A percentile compares a stretch with the other conserved stretches of the same genome.
These are phyloP conservation scores for Lentinula boryana DNA, from an alignment of 768 basidiomycete genomes.

Conservation along the genomic window DNA sequence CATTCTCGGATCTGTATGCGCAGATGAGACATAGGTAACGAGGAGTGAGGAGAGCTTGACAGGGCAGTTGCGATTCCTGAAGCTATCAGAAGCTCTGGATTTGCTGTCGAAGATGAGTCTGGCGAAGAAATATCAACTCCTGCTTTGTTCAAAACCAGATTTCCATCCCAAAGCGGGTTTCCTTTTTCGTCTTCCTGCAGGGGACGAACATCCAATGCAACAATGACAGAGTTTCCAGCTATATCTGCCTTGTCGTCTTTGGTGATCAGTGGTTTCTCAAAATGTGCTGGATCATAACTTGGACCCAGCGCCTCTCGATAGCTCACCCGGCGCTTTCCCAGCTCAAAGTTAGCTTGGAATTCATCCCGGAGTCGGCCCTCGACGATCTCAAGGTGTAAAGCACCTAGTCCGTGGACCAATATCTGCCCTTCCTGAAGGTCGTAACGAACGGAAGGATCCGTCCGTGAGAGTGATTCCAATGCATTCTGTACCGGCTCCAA, in stretches of 20 bases:
- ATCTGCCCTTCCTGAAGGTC: conserved; percentile 81
- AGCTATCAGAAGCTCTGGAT: conserved; percentile 49
- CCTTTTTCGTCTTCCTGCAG: conserved; percentile 51
- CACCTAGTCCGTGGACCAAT: conserved; percentile 77
- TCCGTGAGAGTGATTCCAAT: conserved; percentile 65
- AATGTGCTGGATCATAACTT: conserved; percentile 7
- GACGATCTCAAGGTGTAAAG: conserved; percentile 85
- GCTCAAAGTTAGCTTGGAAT: conserved; percentile 72
- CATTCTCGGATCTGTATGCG: conserved; percentile 48
- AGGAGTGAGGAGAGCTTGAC: conserved; percentile 75
- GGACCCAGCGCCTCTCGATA: conserved; percentile 62
- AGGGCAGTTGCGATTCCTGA: conserved; percentile 67
- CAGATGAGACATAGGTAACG: conserved; percentile 61
- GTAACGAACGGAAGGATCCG: conserved; percentile 82
- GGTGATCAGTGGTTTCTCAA: conserved; percentile 17
- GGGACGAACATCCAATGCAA: conserved; percentile 52
- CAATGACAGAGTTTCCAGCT: conserved; percentile 48
- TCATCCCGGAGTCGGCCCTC: conserved; percentile 77
- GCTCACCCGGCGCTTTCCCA: conserved; percentile 72
- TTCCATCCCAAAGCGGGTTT: conserved; percentile 72
- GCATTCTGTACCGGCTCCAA: conserved; percentile 74
- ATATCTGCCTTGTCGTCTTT: conserved; percentile 61
- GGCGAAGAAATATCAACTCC: conserved; percentile 49
- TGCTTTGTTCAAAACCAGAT: conserved; percentile 54
- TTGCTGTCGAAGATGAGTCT: conserved; percentile 35